Conservation (phyloP, 164 flowering plant species). For the Kalanchoe fedtschenkoi region DNA sequence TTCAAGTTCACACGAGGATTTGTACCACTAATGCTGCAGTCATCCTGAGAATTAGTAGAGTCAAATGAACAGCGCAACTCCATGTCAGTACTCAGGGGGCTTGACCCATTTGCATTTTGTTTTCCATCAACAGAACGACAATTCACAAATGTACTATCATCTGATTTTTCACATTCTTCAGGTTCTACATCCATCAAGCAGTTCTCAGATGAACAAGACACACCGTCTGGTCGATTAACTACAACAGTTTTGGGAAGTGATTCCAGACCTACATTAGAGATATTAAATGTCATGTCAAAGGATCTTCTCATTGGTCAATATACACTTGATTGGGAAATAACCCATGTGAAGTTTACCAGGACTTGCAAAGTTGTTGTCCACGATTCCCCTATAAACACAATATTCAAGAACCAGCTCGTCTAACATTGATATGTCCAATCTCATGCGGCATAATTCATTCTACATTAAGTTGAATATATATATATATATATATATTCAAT, state of each 20-base stretch:
- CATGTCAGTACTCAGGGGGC: conserved; percentile 27
- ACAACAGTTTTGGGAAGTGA: conserved; percentile 15
- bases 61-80: conserved; percentile 51
- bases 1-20: conserved; percentile 24
- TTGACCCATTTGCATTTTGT: conserved; percentile 23
- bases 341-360: conserved; percentile 21
- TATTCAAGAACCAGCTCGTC: conserved; percentile 94
- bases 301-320: neutral
- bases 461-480: conserved; percentile 19
- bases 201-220: conserved; percentile 28
- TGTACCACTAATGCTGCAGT: conserved; percentile 78
- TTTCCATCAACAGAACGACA: conserved; percentile 24
- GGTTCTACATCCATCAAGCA: conserved; percentile 28
- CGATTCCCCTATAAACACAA: conserved; percentile 91
- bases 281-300: neutral
- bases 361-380: conserved; percentile 37
- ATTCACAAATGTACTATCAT: conserved; percentile 38
- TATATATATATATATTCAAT: neutral
- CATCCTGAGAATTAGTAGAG: conserved; percentile 32
- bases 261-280: conserved; percentile 16
- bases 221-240: conserved; percentile 23
- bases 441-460: conserved; percentile 90
- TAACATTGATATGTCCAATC: conserved; percentile 56
- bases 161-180: conserved; percentile 29
- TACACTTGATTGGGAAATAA: neutral